Percentiles rank a stretch among this genome's conserved stretches.
phyloP scores from a whole-genome alignment of 1,139 yeast species.

The Arxiozyma heterogenica region DNA sequence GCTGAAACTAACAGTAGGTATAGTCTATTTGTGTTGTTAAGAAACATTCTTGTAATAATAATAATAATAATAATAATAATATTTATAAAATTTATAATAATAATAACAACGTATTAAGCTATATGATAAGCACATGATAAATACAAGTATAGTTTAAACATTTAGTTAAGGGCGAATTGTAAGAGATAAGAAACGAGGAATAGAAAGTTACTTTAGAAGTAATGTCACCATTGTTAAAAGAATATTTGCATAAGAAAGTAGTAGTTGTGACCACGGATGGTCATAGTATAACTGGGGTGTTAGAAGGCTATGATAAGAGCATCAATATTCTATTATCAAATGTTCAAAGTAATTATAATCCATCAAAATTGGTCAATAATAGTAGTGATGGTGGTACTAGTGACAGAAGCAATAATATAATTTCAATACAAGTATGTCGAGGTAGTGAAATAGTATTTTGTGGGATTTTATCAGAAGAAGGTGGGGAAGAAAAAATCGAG shows the following conservation, averaged over 20 bases:
- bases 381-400: constrained; percentile 19
- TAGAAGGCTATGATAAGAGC: constrained; percentile 75
- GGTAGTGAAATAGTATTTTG: constrained; percentile 78
- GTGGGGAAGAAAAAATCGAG: constrained; percentile 31
- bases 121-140: too few species aligned
- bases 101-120: too few species aligned
- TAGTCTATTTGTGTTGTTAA: too few species aligned
- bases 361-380: constrained; percentile 2
- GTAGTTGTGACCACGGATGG: constrained; percentile 82
- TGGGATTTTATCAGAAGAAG: constrained; percentile 47
- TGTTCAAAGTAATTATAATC: constrained; percentile 39
- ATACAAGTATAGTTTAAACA: not conserved
- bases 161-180: not conserved
- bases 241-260: constrained; percentile 38
- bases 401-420: not conserved
- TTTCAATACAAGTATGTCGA: constrained; percentile 41
- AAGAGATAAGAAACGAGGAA: not conserved
- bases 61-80: too few species aligned
- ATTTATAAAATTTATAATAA: too few species aligned
- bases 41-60: too few species aligned
- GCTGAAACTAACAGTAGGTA: too few species aligned
- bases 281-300: constrained; percentile 52
- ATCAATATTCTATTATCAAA: constrained; percentile 61
- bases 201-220: not conserved
- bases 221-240: constrained; percentile 29